A percentile compares a stretch with the other conserved stretches of the same genome.
Evolutionary conservation across 768 basidiomycete genomes (phyloP).

Genomic region (Suillus plorans): DNA sequence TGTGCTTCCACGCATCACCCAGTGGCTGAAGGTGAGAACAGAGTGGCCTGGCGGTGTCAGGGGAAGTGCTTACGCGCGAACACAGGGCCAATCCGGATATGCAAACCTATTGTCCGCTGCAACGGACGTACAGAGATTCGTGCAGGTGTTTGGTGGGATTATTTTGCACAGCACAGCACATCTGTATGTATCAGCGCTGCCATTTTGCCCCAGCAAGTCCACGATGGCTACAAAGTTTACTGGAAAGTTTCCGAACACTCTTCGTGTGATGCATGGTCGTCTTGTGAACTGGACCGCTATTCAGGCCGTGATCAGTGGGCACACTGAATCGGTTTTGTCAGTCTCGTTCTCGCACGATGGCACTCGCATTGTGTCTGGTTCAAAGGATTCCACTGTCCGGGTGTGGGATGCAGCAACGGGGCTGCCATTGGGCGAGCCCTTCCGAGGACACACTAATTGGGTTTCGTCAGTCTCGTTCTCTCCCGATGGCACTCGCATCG

Average conservation of each 20-base stretch:
- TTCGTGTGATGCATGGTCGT: neutral
- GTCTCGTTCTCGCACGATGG: conserved; percentile 15
- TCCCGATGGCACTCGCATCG: conserved; percentile 1
- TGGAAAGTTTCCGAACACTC: neutral
- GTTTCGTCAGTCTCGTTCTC: conserved; percentile 4
- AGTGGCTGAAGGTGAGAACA: neutral
- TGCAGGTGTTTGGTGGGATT: conserved; percentile 10
- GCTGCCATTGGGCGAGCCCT: neutral
- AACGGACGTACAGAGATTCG: conserved; percentile 14
- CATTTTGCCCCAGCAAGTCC: conserved; percentile 26
- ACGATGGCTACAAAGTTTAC: conserved; percentile 16
- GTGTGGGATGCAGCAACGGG: conserved; percentile 15
- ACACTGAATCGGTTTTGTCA: neutral
- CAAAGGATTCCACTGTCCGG: conserved; percentile 12
- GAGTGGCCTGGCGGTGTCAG: neutral
- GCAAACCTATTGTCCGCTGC: neutral
- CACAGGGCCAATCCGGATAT: conserved; percentile 5
- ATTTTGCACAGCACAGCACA: conserved; percentile 22
- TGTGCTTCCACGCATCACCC: neutral
- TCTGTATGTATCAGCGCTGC: conserved; percentile 24
- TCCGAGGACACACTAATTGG: neutral
- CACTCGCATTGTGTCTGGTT: conserved; percentile 13
- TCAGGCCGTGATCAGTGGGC: conserved; percentile 4
- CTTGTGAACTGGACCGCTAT: conserved; percentile 6
- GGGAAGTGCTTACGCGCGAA: neutral